Evolutionary conservation across 495 filamentous ascomycete genomes (phyloP), one percentile per base, ranked within the genome.

Genomic region (Podospora pseudoanserina): DNA sequence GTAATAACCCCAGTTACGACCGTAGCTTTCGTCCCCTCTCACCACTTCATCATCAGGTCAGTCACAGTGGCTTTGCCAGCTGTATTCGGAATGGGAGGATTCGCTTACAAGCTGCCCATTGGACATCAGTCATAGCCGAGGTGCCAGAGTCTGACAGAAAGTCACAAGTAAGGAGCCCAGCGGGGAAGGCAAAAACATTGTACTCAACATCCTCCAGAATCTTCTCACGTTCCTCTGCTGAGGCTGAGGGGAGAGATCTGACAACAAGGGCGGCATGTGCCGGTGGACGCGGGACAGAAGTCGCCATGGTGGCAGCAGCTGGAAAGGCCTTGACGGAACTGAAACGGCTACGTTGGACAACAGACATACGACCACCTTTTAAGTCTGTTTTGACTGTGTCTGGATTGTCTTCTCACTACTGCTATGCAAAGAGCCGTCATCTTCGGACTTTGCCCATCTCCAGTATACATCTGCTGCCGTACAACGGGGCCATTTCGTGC

Each of bases 11-110:
- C 61, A 63, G 32, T 63, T 63, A 13, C 61, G 61, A n/a, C 61
- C 61, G 32, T 63, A 63, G 30, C 61, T 63, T 49, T 63, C 61
- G n/a, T 63, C 61, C 23, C 61, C 61, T 49, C 61, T 63, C 61
- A 63, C 49, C 5, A 63, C 61, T 63, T 5, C 2, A 7, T 15
- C 4, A 20, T 7, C n/a, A 19, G n/a, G 30, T 63, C 19, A 63
- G 61, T 32, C 23, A 23, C 23, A 23, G 23, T 23, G 23, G 23
- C 23, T 23, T 2, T 23, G 23, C 23, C 23, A 23, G 23, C 23
- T 16, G 30, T 7, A 9, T 15, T 62, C 18, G 30, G 27, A 39
- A 16, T 28, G 30, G 27, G 34, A 53, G 60, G 4, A 63, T 58
- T 20, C 55, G 13, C 59, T 49, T 63, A 63, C 61, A 63, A 6